Base-by-base conservation (phyloP, 2,329 filamentous ascomycete genomes). In the Fusarium mexicanum region DNA sequence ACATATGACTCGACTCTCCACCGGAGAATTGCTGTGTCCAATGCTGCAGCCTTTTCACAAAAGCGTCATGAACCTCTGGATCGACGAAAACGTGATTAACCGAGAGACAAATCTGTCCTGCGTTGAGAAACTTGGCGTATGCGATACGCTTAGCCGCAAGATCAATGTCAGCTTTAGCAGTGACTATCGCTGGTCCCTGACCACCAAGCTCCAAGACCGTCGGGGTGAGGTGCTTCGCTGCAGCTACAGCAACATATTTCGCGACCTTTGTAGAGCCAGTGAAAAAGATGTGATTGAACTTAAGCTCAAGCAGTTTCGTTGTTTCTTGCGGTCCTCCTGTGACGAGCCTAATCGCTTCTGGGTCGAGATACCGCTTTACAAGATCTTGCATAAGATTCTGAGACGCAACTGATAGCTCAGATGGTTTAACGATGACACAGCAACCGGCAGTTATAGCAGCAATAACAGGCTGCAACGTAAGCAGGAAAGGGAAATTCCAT, bases 251-350 rank as follows among this genome's bases (percentile, higher is more conserved):
- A 22, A 87, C 76, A 18, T 83, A 79, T 31, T 80, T 81, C 13
- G 78, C 85, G 20, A 86, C 78, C 22, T 71, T 78, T 16, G 80
- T 76, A 3, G 82, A 84, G 2, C 85, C 85, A 0, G 85, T 87
- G 73, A 84, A 87, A 78, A 86, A 87, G 50, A 87, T 84, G 64
- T 85, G 82, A 70, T 86, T 79, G 67, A 83, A 86, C 58, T 80
- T 81, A 14, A 80, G 76, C 37, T 82, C 75, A 3, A 86, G 79
- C 7, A 86, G 76, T 13, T 78, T 48, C 8, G 73, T 67, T 46
- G 81, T 86, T 69, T 85, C 83, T 7, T 72, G 69, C 0, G 84
- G 79, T 1, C 83, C 84, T 5, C 80, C 84, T 3, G 81, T 80
- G 41, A 82, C 72, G 37, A 83, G 73, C 0, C 78, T 77, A 26